Conservation (phyloP, 2,329 filamentous ascomycete genomes). For the Microsporum ferrugineum region DNA sequence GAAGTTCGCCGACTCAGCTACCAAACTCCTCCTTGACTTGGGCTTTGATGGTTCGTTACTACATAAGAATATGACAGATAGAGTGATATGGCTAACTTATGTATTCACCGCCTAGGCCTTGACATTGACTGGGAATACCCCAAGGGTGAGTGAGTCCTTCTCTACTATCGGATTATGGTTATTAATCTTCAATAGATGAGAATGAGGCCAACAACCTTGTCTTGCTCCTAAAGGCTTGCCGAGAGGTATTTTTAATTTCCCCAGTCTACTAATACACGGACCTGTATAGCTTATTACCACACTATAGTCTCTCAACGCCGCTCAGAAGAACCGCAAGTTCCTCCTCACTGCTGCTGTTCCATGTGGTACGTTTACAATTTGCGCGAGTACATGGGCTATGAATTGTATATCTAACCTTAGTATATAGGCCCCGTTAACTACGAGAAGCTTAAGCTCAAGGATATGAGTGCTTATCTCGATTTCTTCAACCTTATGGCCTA, state of each 20-base stretch:
- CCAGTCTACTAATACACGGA: background rate
- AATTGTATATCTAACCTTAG: background rate
- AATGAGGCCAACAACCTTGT: conserved; percentile 35
- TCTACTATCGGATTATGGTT: background rate
- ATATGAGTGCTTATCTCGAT: conserved; percentile 39
- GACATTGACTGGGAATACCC: conserved; percentile 42
- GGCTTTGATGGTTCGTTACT: conserved; percentile 49
- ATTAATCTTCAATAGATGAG: conserved; percentile 25
- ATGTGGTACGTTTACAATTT: conserved; percentile 24
- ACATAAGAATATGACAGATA: background rate
- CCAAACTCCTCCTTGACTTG: conserved; percentile 64
- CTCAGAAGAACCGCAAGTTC: conserved; percentile 30
- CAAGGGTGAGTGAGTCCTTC: conserved; percentile 19
- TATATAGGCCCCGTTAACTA: conserved; percentile 31
- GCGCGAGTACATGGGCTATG: background rate
- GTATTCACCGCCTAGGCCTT: conserved; percentile 20
- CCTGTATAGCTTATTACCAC: background rate
- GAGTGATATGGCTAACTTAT: background rate
- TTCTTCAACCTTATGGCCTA: conserved; percentile 63
- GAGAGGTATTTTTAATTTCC: conserved; percentile 23
- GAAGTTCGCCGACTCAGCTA: conserved; percentile 58
- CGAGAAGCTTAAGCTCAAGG: conserved; percentile 31
- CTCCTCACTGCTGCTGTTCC: conserved; percentile 41
- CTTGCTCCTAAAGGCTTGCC: conserved; percentile 32
- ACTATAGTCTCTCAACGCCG: conserved; percentile 5